Evolutionary conservation across 176 grass and related monocot species (phyloP), one percentile per base, ranked within the genome.

Genomic region (Alopecurus myosuroides): DNA sequence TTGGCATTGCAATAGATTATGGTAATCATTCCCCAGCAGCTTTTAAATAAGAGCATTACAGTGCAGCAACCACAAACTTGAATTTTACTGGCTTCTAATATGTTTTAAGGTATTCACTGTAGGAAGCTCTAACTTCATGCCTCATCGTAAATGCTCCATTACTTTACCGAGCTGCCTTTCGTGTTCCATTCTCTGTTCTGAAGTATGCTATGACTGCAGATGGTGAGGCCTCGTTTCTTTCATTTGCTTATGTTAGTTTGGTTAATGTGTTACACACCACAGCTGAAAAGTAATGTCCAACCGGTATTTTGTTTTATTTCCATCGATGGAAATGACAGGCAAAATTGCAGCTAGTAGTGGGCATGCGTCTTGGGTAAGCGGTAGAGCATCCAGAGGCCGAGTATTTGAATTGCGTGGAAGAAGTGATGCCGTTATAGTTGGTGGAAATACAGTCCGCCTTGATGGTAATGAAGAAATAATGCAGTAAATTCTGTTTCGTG

Each of bases 181-280:
- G 11, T 75, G 93, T 98, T 51, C 96, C 93, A 78, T 98, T 90
- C 77, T 98, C 93, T 11, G 83, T 94, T 83, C 81, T 98, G 62
- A 98, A 95, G 86, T 98, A 95, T 92, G 93, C 96, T 85, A 95
- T 98, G 93, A 98, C 96, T 52, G 90, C 92, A 76, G 93, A 98
- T 87, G 96, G 96, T 98, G 81, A 93, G 86, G 9, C 61, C 67
- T 82, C 28, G 64, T 64, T 64, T 30, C 22, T 83, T 79, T 66
- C 19, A 34, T 77, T 39, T 48, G 7, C 30, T 53, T 42, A 19
- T 61, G 28, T 83, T 83, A 48, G 22, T 74, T 55, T 7, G 15
- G 6, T 82, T 42, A 71, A 71, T 62, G 37, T 62, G 28, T 71
- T 71, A 26, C 45, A 26, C 34, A 62, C 20, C 73, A 63, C 20